Evolutionary conservation across 169 alveolate genomes (phyloP).

Genomic region (Eimeria necatrix): DNA sequence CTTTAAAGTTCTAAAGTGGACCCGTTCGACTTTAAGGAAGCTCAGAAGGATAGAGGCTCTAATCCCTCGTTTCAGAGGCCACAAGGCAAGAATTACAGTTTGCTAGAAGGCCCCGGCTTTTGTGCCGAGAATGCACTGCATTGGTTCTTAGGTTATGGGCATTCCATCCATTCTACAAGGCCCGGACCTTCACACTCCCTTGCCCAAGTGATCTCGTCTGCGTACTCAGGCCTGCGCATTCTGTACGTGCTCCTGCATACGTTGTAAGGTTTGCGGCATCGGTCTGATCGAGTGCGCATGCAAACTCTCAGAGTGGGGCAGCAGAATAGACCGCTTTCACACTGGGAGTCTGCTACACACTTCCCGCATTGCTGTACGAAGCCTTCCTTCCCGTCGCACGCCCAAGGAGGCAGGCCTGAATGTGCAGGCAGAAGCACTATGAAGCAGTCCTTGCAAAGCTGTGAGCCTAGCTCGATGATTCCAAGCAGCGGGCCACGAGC

Average conservation of each 20-base stretch:
- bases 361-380: conserved; percentile 60
- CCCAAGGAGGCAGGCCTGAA: conserved; percentile 76
- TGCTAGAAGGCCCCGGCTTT: neutral
- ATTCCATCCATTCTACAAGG: conserved; percentile 49
- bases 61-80: too few species aligned
- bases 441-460: neutral
- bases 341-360: conserved; percentile 56
- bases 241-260: conserved; percentile 68
- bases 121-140: neutral
- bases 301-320: conserved; percentile 73
- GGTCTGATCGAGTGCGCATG: conserved; percentile 64
- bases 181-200: conserved; percentile 71
- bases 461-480: neutral
- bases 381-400: conserved; percentile 70
- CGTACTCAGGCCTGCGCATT: conserved; percentile 75
- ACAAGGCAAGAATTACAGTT: neutral
- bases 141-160: neutral
- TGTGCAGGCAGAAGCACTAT: neutral
- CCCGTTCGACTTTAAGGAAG: too few species aligned
- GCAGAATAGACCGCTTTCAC: conserved; percentile 58
- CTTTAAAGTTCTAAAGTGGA: too few species aligned
- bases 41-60: too few species aligned
- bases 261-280: conserved; percentile 69
- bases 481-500: too few species aligned
- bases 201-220: conserved; percentile 71